Evolutionary conservation across 768 basidiomycete species (phyloP), one percentile per base, ranked within the genome.

Genomic region (Lactifluus subvellereus): DNA sequence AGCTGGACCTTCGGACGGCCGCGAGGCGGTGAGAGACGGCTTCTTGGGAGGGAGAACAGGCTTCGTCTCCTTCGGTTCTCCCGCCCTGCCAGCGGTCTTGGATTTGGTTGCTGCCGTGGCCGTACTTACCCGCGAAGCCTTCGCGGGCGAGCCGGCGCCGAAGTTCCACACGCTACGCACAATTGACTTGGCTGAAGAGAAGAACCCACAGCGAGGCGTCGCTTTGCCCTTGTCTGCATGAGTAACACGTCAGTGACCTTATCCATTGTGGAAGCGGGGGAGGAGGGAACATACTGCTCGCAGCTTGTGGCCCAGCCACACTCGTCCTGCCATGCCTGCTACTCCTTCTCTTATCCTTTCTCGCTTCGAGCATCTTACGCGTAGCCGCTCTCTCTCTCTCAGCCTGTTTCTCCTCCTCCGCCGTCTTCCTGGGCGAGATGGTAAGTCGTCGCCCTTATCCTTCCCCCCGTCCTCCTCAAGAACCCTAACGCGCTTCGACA

Each of bases 141-240:
- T 73, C 13, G 67, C 56, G 16, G 73, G 72, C 7, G 71, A 72
- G 3, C 70, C 70, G 16, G 72, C 74, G 30, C 80, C 82, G 66
- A 86, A 78, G 67, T 83, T 84, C 88, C 88, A 91, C 1, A 91
- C 87, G 66, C 81, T 88, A 68, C 80, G 77, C 4, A 91, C 88
- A 3, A 91, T 75, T 0, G 82, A 81, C 71, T 89, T 91, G 8
- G 89, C 84, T 22, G 79, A 76, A 8, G 85, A 79, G 6, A 91
- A 72, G 76, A 91, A 89, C 1, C 87, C 89, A 61, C 89, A 84
- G 42, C 83, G 81, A 4, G 83, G 77, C 1, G 83, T 74, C 66
- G 83, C 75, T 70, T 77, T 78, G 55, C 69, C 74, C 77, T 68
- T 65, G 59, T 66, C 67, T 68, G 43, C 30, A 16, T 32, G 2